Percentiles rank a stretch among this genome's conserved stretches.
phyloP scores from a whole-genome alignment of 345 rosid genomes.

The Triadica sebifera region DNA sequence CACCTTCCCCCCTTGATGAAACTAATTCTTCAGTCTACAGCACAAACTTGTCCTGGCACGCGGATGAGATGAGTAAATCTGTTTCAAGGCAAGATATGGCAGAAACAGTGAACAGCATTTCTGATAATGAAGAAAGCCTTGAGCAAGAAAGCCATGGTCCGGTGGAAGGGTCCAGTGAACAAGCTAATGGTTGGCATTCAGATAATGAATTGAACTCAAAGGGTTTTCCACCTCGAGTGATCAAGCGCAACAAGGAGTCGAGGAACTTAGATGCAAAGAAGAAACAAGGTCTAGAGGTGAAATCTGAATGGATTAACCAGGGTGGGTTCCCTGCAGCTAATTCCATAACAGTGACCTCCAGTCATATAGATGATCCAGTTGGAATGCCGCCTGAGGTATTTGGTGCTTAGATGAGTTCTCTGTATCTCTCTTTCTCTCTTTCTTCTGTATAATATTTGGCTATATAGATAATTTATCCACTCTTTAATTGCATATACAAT shows the following conservation, averaged over 20 bases:
- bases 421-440: constrained; percentile 7
- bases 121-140: constrained; percentile 64
- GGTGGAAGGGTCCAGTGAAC: constrained; percentile 48
- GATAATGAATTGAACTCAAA: constrained; percentile 72
- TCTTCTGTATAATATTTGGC: constrained; percentile 10
- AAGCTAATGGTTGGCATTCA: constrained; percentile 68
- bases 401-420: constrained; percentile 12
- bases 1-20: constrained; percentile 48
- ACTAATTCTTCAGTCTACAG: constrained; percentile 26
- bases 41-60: constrained; percentile 60
- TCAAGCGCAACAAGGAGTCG: constrained; percentile 45
- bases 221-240: constrained; percentile 45
- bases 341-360: constrained; percentile 26
- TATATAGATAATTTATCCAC: neutral
- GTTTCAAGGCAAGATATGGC: constrained; percentile 43
- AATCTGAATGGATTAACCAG: constrained; percentile 37
- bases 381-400: constrained; percentile 95
- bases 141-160: constrained; percentile 44
- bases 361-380: constrained; percentile 53
- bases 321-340: constrained; percentile 33
- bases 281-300: constrained; percentile 36
- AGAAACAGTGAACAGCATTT: constrained; percentile 55
- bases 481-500: neutral
- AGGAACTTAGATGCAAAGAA: constrained; percentile 29
- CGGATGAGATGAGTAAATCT: constrained; percentile 49